These are phyloP conservation scores for Chimonanthus praecox DNA, from an alignment of 164 flowering plant genomes.

Conservation along the genomic window DNA sequence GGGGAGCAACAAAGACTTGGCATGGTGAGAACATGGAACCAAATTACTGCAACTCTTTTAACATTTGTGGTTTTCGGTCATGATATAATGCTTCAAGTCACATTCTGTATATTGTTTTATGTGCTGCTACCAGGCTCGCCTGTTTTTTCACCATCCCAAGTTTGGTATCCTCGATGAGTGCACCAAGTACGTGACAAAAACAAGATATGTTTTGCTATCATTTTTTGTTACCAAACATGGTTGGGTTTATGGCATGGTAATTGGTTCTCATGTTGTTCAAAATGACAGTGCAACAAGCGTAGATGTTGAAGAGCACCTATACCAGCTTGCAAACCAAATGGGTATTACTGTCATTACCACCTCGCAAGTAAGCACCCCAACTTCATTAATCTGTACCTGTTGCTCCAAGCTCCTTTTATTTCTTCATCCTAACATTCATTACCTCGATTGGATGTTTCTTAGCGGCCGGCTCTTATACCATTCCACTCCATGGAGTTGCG, in stretches of 20 bases:
- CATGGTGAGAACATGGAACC: constrained; percentile 60
- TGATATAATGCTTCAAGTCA: neutral
- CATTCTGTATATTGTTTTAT: constrained; percentile 1
- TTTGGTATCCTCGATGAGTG: constrained; percentile 98
- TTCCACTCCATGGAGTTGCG: constrained; percentile 81
- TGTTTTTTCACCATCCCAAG: constrained; percentile 90
- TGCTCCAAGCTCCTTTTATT: neutral
- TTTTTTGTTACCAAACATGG: neutral
- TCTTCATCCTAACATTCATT: neutral
- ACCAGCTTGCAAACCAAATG: constrained; percentile 65
- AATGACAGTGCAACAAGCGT: constrained; percentile 88
- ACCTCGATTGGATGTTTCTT: constrained; percentile 12
- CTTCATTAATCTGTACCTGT: neutral
- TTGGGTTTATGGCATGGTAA: neutral
- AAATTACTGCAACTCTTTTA: neutral
- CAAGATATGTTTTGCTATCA: neutral
- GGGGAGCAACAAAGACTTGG: constrained; percentile 99
- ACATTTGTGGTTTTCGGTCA: neutral
- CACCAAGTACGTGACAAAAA: constrained; percentile 67
- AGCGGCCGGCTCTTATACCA: constrained; percentile 97
- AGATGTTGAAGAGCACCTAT: constrained; percentile 97
- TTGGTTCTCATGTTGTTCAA: constrained; percentile 3
- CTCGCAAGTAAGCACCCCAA: constrained; percentile 61
- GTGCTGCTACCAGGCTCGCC: constrained; percentile 59
- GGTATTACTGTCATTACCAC: constrained; percentile 91